A percentile compares a stretch with the other conserved stretches of the same genome.
phyloP scores from a whole-genome alignment of 164 flowering plant genomes.

The Malania oleifera region DNA sequence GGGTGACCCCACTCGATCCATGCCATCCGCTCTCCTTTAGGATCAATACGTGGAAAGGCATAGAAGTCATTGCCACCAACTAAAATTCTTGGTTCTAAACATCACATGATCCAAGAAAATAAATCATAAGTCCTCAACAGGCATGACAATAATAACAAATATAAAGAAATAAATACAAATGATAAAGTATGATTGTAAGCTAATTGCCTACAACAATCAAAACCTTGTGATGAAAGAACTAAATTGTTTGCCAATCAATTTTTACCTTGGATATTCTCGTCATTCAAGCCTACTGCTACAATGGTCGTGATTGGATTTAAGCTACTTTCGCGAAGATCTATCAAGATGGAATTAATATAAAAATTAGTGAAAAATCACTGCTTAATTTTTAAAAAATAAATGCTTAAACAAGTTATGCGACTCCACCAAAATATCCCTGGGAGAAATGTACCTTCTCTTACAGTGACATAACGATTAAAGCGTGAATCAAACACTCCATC shows the following conservation, averaged over 20 bases:
- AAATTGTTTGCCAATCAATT: neutral
- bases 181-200: neutral
- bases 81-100: conserved; percentile 70
- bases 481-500: conserved; percentile 58
- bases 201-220: too few relatives aligned
- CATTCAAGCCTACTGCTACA: conserved; percentile 43
- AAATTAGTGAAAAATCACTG: too few relatives aligned
- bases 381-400: neutral
- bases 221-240: too few relatives aligned
- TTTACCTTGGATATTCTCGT: conserved; percentile 52
- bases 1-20: conserved; percentile 98
- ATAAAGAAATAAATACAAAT: neutral
- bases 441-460: conserved; percentile 43
- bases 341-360: neutral
- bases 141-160: neutral
- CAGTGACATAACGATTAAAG: conserved; percentile 39
- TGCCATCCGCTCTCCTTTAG: conserved; percentile 65
- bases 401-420: neutral
- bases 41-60: conserved; percentile 86
- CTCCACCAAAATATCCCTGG: neutral
- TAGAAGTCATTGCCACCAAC: conserved; percentile 90
- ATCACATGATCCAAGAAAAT: conserved; percentile 5
- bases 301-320: conserved; percentile 61
- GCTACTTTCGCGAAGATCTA: conserved; percentile 71
- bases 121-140: neutral